phyloP scores from a whole-genome alignment of 31 red algal genomes.

The Odonthalia washingtoniensis region DNA sequence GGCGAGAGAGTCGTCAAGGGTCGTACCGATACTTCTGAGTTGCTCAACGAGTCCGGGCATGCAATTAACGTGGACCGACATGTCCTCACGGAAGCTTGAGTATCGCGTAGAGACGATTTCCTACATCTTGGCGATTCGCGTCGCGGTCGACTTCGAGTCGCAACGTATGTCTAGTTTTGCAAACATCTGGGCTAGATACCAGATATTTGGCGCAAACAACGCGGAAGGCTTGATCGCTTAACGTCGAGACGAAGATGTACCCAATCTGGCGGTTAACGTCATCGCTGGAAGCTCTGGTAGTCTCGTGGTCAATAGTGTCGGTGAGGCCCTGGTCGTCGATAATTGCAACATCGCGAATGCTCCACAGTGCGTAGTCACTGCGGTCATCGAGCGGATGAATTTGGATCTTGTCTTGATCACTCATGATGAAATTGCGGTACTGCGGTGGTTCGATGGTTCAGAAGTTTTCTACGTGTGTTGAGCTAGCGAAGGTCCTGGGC shows the following conservation, averaged over 20 bases:
- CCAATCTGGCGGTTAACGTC: slow-evolving; percentile 10
- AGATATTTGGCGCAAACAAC: slow-evolving; percentile 3
- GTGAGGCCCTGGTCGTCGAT: background rate
- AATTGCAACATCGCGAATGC: background rate
- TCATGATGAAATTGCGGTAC: too few species aligned
- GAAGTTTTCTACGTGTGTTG: too few species aligned
- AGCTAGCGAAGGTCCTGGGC: too few species aligned
- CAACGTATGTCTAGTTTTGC: slow-evolving; percentile 2
- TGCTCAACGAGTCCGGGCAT: slow-evolving; percentile 26
- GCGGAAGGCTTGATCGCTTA: slow-evolving; percentile 16
- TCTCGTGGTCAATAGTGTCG: background rate
- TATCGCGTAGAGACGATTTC: slow-evolving; percentile 29
- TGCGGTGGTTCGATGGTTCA: too few species aligned
- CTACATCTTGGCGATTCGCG: slow-evolving; percentile 28
- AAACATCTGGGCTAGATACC: slow-evolving; percentile 21
- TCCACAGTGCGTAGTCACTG: slow-evolving; percentile 13
- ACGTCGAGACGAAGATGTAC: slow-evolving; percentile 4
- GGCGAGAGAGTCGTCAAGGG: background rate
- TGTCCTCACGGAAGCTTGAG: background rate
- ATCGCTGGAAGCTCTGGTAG: background rate
- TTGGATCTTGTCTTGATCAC: too few species aligned
- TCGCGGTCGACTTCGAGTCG: slow-evolving; percentile 6
- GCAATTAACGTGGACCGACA: background rate
- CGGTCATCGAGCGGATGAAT: slow-evolving; percentile 5
- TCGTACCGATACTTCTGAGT: background rate